phyloP scores from a whole-genome alignment of 2,329 filamentous ascomycete species.

The Ophiocordyceps polyrhachis-furcata region DNA sequence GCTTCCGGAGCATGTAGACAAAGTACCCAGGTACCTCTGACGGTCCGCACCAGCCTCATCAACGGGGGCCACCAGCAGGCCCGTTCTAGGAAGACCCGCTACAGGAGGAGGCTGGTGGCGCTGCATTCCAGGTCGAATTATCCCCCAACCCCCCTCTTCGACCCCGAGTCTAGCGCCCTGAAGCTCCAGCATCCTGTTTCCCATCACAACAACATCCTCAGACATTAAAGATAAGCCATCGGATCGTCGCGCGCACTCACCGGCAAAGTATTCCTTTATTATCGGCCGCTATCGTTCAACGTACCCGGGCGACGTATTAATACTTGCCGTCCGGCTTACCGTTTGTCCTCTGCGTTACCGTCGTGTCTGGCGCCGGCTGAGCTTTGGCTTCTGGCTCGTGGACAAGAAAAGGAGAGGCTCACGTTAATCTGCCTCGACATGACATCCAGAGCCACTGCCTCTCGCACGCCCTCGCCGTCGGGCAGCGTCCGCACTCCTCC shows the following conservation, averaged over 20 bases:
- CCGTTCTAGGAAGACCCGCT: not conserved
- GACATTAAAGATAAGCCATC: not conserved
- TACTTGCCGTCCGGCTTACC: not conserved
- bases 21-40: not conserved
- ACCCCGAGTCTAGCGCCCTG: constrained; percentile 4
- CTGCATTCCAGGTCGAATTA: constrained; percentile 1
- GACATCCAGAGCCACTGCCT: constrained; percentile 9
- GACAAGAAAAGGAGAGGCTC: constrained; percentile 3
- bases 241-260: not conserved
- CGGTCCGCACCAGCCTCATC: not conserved
- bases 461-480: constrained; percentile 43
- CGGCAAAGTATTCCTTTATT: not conserved
- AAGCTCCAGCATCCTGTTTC: constrained; percentile 2
- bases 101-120: constrained; percentile 6
- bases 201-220: constrained; percentile 5
- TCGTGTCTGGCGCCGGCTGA: constrained; percentile 2
- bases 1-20: constrained; percentile 1
- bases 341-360: not conserved
- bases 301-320: not conserved
- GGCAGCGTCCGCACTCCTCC: constrained; percentile 43
- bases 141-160: constrained; percentile 7
- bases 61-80: not conserved
- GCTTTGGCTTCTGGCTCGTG: constrained; percentile 4
- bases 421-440: constrained; percentile 4
- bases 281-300: not conserved